A percentile compares a stretch with the other conserved stretches of the same genome.
These are phyloP conservation scores for Thelonectria discophora DNA, from an alignment of 2,329 filamentous ascomycete genomes.

Conservation along the genomic window DNA sequence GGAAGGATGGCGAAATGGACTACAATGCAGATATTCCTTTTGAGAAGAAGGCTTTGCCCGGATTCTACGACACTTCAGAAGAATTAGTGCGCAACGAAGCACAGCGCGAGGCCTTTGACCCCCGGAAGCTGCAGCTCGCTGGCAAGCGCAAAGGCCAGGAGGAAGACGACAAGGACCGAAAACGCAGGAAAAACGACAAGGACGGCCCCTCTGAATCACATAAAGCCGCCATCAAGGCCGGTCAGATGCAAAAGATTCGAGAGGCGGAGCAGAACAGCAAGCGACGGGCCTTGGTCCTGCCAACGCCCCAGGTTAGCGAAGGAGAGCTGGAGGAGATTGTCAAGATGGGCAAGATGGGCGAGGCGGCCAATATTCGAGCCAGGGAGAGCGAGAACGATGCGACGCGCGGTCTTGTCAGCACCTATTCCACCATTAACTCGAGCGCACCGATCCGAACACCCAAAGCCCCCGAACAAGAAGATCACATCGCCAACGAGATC, in stretches of 20 bases:
- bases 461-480: constrained; percentile 88
- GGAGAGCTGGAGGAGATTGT: constrained; percentile 95
- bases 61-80: constrained; percentile 93
- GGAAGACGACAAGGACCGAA: constrained; percentile 82
- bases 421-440: constrained; percentile 83
- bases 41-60: constrained; percentile 86
- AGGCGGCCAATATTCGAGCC: constrained; percentile 80
- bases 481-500: constrained; percentile 96
- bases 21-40: constrained; percentile 99
- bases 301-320: constrained; percentile 91
- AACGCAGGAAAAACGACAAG: constrained; percentile 90
- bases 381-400: constrained; percentile 83
- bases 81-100: constrained; percentile 84
- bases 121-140: constrained; percentile 86
- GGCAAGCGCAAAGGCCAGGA: constrained; percentile 95
- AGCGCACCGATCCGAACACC: constrained; percentile 92
- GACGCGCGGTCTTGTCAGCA: constrained; percentile 85
- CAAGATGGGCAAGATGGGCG: constrained; percentile 96
- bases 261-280: constrained; percentile 98
- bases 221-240: constrained; percentile 90
- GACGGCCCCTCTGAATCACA: constrained; percentile 78
- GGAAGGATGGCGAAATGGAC: constrained; percentile 97
- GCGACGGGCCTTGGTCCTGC: constrained; percentile 81
- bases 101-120: constrained; percentile 87
- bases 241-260: constrained; percentile 91